Percentiles rank a stretch among this genome's conserved stretches.
Conservation (phyloP, 495 filamentous ascomycete species). For the Baudoinia panamericana region DNA sequence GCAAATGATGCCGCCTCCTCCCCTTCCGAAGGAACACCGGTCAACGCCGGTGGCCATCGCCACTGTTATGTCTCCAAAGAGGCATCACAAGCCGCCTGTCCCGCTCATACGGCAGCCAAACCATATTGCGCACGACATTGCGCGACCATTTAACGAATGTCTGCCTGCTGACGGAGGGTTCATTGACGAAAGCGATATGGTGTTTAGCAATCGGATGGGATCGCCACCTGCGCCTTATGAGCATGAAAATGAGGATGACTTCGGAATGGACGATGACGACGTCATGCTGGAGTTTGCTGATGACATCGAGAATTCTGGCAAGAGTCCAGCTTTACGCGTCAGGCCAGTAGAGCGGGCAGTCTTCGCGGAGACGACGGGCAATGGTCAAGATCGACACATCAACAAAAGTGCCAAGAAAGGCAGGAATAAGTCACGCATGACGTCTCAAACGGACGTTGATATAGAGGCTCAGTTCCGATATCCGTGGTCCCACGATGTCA, state of each 20-base stretch:
- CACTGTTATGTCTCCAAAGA: constrained; percentile 15
- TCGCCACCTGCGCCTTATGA: constrained; percentile 17
- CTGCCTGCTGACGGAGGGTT: constrained; percentile 6
- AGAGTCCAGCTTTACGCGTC: constrained; percentile 33
- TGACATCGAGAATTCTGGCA: constrained; percentile 39
- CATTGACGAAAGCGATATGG: constrained; percentile 2
- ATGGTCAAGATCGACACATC: constrained; percentile 31
- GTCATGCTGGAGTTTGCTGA: constrained; percentile 54
- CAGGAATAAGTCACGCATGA: not conserved
- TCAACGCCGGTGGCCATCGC: constrained; percentile 2
- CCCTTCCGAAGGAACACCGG: constrained; percentile 1
- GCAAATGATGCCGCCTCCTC: constrained; percentile 5
- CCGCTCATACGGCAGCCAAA: not conserved
- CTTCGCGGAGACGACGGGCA: constrained; percentile 45
- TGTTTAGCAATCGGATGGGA: constrained; percentile 22
- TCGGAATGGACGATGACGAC: constrained; percentile 36
- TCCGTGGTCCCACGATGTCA: constrained; percentile 79
- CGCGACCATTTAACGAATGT: not conserved
- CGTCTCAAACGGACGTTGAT: constrained; percentile 4
- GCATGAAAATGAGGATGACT: constrained; percentile 19
- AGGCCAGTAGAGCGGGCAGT: no score
- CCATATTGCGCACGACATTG: not conserved
- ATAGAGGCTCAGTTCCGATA: constrained; percentile 28
- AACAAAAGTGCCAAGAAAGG: constrained; percentile 15
- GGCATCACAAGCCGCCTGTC: constrained; percentile 2